Evolutionary conservation across 129 eudicot genomes (phyloP).

Genomic region (Arctium minus): DNA sequence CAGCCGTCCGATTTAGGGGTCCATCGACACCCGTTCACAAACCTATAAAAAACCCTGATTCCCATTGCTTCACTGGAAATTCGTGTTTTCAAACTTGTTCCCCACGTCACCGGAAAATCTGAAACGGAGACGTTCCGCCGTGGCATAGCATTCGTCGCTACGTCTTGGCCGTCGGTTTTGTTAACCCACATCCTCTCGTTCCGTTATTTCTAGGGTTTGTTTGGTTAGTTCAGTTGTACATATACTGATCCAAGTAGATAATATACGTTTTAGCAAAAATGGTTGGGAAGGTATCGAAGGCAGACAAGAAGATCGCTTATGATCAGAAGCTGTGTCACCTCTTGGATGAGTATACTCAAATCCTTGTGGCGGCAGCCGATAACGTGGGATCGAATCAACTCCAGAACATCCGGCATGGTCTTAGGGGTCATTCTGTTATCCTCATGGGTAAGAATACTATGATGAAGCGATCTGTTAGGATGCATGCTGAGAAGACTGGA

Average conservation of each 20-base stretch:
- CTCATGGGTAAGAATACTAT: constrained; percentile 82
- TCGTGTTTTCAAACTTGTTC: constrained; percentile 14
- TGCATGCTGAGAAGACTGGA: constrained; percentile 66
- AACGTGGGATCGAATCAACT: constrained; percentile 75
- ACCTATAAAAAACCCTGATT: background rate
- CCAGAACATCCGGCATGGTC: constrained; percentile 53
- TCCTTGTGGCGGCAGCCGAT: constrained; percentile 56
- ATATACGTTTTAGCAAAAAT: constrained; percentile 13
- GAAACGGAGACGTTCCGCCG: constrained; percentile 74
- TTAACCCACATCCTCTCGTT: constrained; percentile 19
- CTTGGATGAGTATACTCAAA: constrained; percentile 49
- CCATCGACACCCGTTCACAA: background rate
- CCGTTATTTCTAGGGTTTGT: constrained; percentile 21
- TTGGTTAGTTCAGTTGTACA: background rate
- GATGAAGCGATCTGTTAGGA: constrained; percentile 71
- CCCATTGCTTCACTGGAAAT: background rate
- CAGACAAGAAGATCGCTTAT: constrained; percentile 61
- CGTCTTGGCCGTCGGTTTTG: constrained; percentile 72
- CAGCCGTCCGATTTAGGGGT: constrained; percentile 26
- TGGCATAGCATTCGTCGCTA: constrained; percentile 26
- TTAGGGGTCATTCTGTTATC: constrained; percentile 63
- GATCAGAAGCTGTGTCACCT: constrained; percentile 48
- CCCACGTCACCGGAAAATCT: constrained; percentile 20
- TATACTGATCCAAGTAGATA: background rate
- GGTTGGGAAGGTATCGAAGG: constrained; percentile 50